These are phyloP conservation scores for Purshia tridentata DNA, from an alignment of 306 rosid species.

Conservation along the genomic window DNA sequence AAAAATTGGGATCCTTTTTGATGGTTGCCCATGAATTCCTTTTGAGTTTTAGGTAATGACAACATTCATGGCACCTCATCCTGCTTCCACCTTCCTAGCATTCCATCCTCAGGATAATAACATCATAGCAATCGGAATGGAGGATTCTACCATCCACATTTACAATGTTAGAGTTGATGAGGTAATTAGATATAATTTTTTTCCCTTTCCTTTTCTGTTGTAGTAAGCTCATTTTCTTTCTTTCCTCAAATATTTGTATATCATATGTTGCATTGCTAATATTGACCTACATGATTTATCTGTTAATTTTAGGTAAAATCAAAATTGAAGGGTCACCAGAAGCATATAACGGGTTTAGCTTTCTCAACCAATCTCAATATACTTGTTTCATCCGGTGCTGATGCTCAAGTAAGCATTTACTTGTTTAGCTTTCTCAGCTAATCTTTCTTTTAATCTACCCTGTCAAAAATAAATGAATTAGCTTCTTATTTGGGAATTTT, in stretches of 20 bases:
- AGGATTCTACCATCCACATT: constrained; percentile 78
- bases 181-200: constrained; percentile 42
- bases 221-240: not conserved
- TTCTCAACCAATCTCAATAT: constrained; percentile 72
- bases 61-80: constrained; percentile 76
- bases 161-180: constrained; percentile 76
- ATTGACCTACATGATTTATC: constrained; percentile 15
- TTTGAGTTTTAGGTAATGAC: constrained; percentile 71
- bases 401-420: constrained; percentile 61
- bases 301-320: constrained; percentile 59
- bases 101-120: constrained; percentile 90
- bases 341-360: constrained; percentile 77
- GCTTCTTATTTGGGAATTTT: not conserved
- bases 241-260: not conserved
- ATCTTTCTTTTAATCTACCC: not conserved
- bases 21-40: constrained; percentile 22
- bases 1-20: constrained; percentile 16
- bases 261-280: constrained; percentile 12
- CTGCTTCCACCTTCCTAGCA: constrained; percentile 75
- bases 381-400: constrained; percentile 81
- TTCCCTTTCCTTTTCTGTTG: not conserved
- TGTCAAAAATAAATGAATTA: not conserved
- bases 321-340: constrained; percentile 77
- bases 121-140: constrained; percentile 93
- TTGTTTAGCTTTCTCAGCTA: too few relatives aligned